phyloP scores from a whole-genome alignment of 2,329 filamentous ascomycete genomes.

The Colletotrichum lupini region DNA sequence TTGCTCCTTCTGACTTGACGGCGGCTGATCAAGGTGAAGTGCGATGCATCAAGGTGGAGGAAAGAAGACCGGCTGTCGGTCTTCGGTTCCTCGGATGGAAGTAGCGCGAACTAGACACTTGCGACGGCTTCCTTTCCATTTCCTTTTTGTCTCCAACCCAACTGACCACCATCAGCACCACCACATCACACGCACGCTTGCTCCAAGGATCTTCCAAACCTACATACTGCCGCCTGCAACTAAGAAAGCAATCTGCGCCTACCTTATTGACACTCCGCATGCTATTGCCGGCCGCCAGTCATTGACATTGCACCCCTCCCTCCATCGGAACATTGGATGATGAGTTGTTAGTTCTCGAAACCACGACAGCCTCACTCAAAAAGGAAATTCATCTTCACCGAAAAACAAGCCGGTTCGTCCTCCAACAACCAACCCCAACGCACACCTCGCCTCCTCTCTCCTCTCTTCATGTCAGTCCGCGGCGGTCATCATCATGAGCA shows the following conservation, averaged over 20 bases:
- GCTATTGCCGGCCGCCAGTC: constrained; percentile 6
- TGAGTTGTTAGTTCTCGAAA: constrained; percentile 11
- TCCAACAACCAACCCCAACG: neutral
- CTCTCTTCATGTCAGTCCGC: neutral
- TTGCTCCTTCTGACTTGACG: neutral
- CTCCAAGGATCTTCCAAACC: constrained; percentile 7
- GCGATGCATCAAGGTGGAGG: neutral
- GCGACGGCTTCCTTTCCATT: constrained; percentile 6
- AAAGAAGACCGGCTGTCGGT: constrained; percentile 23
- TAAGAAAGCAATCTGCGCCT: constrained; percentile 3
- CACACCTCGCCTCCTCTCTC: neutral
- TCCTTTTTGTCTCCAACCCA: constrained; percentile 6
- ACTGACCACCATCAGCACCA: constrained; percentile 13
- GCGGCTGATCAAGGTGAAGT: neutral
- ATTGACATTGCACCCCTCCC: neutral
- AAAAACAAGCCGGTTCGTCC: neutral
- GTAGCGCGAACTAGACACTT: constrained; percentile 16
- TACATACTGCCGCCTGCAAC: neutral
- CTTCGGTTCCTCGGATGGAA: constrained; percentile 23
- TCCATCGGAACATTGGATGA: constrained; percentile 22
- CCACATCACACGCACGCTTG: constrained; percentile 23
- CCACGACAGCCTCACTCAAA: neutral
- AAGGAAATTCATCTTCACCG: neutral
- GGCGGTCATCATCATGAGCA: neutral
- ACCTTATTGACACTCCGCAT: constrained; percentile 2